phyloP scores from a whole-genome alignment of 2,329 filamentous ascomycete genomes.

The Colletotrichum lentis region DNA sequence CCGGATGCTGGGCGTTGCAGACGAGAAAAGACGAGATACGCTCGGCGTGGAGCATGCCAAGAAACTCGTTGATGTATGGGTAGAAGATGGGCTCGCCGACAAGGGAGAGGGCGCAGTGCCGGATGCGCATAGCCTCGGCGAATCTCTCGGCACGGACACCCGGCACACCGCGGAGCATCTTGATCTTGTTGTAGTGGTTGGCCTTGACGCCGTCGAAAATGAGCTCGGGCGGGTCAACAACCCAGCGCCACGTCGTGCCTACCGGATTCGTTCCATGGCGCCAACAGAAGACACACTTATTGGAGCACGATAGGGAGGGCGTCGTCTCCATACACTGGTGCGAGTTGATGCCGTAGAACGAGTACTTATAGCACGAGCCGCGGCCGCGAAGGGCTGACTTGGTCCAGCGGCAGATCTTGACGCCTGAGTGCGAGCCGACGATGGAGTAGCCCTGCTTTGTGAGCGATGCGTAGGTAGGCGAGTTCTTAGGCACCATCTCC shows the following conservation, averaged over 20 bases:
- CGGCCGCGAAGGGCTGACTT: conserved; percentile 94
- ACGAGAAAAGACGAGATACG: conserved; percentile 94
- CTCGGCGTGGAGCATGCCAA: conserved; percentile 82
- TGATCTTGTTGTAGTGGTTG: conserved; percentile 96
- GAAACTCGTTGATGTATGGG: conserved; percentile 93
- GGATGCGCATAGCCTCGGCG: conserved; percentile 89
- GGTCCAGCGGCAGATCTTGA: conserved; percentile 98
- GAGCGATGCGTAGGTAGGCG: conserved; percentile 85
- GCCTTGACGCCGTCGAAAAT: conserved; percentile 92
- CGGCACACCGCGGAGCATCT: conserved; percentile 93
- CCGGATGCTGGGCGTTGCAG: conserved; percentile 96
- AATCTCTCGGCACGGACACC: conserved; percentile 92
- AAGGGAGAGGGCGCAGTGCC: conserved; percentile 89
- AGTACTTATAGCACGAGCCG: conserved; percentile 97
- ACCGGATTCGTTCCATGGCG: conserved; percentile 97
- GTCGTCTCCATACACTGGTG: conserved; percentile 99
- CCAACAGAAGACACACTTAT: conserved; percentile 99
- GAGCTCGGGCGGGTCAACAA: conserved; percentile 86
- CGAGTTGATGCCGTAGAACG: conserved; percentile 95
- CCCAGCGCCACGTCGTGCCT: conserved; percentile 95
- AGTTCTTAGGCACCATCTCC: conserved; percentile 93
- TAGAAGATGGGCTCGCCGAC: conserved; percentile 99
- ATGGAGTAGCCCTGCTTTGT: conserved; percentile 98
- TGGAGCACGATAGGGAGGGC: conserved; percentile 92
- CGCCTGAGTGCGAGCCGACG: conserved; percentile 92